phyloP scores from a whole-genome alignment of 495 filamentous ascomycete genomes.

The Chaetomium cochliodes region DNA sequence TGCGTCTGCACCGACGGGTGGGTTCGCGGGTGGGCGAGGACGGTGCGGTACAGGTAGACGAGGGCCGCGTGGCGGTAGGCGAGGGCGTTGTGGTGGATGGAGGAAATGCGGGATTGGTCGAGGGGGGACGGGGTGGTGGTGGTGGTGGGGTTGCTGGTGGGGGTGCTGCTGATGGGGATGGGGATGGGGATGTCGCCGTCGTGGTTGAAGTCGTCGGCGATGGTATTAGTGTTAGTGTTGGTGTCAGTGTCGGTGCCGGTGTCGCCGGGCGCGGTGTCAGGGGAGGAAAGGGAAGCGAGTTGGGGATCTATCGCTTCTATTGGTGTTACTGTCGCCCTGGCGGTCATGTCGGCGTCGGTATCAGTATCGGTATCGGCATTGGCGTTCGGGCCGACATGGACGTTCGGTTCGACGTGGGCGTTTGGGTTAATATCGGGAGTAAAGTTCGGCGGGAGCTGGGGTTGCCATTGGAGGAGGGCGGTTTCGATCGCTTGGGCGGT shows the following conservation, averaged over 20 bases:
- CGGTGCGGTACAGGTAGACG: slow-evolving; percentile 60
- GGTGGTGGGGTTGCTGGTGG: neutral
- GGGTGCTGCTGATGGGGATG: neutral
- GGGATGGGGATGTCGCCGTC: slow-evolving; percentile 10
- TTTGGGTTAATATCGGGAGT: slow-evolving; percentile 17
- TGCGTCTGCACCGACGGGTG: slow-evolving; percentile 53
- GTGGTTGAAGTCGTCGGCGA: neutral
- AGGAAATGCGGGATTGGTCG: slow-evolving; percentile 40
- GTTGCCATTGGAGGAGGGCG: slow-evolving; percentile 56
- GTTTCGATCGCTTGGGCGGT: slow-evolving; percentile 56
- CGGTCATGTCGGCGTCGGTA: too few species aligned
- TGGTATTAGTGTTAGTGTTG: too few species aligned
- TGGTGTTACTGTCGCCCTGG: too few species aligned
- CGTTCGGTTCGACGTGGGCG: neutral
- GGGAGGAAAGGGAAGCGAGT: neutral
- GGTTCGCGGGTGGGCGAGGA: slow-evolving; percentile 45
- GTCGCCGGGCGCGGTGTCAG: neutral
- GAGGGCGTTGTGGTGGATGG: slow-evolving; percentile 59
- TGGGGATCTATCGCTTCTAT: too few species aligned
- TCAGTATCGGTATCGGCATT: too few species aligned
- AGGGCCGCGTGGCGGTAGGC: slow-evolving; percentile 62
- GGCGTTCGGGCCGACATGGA: too few species aligned
- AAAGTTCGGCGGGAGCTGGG: slow-evolving; percentile 39
- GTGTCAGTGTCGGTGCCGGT: neutral
- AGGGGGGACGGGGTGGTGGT: slow-evolving; percentile 17